A percentile compares a stretch with the other conserved stretches of the same genome.
Evolutionary conservation across 805 yeast species (phyloP).

Genomic region (Hanseniaspora taiwanica): DNA sequence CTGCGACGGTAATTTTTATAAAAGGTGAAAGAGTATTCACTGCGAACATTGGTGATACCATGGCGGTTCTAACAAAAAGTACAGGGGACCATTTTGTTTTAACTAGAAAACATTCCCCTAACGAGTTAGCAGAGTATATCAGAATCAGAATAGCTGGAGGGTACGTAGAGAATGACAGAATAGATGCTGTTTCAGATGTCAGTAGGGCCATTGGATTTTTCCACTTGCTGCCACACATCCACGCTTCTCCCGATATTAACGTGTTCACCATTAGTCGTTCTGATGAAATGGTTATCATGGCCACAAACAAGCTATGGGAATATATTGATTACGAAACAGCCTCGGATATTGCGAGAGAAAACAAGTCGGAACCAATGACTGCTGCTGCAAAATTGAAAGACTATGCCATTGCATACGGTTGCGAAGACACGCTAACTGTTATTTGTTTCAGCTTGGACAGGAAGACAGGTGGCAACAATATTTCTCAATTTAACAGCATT

Average conservation of each 20-base stretch:
- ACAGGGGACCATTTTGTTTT: constrained; percentile 71
- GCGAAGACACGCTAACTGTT: constrained; percentile 63
- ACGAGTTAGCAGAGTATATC: constrained; percentile 63
- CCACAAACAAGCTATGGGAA: constrained; percentile 79
- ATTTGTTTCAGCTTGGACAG: constrained; percentile 63
- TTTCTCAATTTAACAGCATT: constrained; percentile 29
- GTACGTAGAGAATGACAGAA: constrained; percentile 69
- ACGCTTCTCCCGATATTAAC: constrained; percentile 73
- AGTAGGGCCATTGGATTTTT: constrained; percentile 90
- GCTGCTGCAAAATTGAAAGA: constrained; percentile 93
- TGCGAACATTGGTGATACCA: constrained; percentile 86
- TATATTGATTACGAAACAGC: constrained; percentile 70
- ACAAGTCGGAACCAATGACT: constrained; percentile 67
- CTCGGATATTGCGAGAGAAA: constrained; percentile 78
- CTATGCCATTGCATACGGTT: constrained; percentile 87
- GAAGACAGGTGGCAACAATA: constrained; percentile 18
- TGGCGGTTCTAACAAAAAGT: constrained; percentile 62
- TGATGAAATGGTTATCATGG: constrained; percentile 80
- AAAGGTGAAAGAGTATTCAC: constrained; percentile 57
- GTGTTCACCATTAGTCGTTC: constrained; percentile 45
- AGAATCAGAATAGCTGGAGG: constrained; percentile 89
- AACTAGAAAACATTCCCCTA: constrained; percentile 75
- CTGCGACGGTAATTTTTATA: constrained; percentile 71
- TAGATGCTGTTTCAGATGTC: constrained; percentile 71
- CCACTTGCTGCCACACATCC: constrained; percentile 73